Base-by-base conservation (phyloP, 192 early-diverging fungal species). In the Linnemannia exigua region DNA sequence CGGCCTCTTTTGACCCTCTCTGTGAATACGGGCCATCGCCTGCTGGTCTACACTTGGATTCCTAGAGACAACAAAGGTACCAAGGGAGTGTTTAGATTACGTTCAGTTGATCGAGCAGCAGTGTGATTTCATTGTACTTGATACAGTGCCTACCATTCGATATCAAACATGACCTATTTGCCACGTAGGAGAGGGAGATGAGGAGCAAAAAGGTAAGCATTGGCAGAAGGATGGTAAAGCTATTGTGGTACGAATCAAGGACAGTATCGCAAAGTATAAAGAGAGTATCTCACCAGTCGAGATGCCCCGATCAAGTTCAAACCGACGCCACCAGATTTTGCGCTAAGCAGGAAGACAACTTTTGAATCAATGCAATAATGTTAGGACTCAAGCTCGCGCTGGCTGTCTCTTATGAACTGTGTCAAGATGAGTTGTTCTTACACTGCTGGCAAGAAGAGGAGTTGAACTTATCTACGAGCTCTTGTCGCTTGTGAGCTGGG, bases 21-120 rank as follows among this genome's bases (percentile, higher is more conserved):
- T 77, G 52, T 90, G 83, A 19, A 95, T 91, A 31, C 94, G 86
- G 19, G 94, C 94, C 94, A 94, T 94, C 0, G 92, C 93, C 47
- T 91, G 90, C 48, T 77, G 70, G 52, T 90, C 91, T 17, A 83
- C 76, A 37, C 81, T 88, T 38, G 81, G 72, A n/a, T 88, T 75
- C 74, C 79, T 88, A 46, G 8, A 63, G n/a, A 63, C 9, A 63
- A 63, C 1, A 31, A 1, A 31, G 9, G 19, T 11, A 2, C 36
- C 16, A 38, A 46, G 12, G n/a, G 8, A 67, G 16, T 15, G 25
- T 31, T 63, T 12, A 63, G 58, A 3, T n/a, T 1, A 28, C 22
- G 28, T 15, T 17, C 52, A 66, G 5, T 61, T 44, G 15, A 61
- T 44, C 41, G 19, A 41, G 36, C 19, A n/a, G n/a, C n/a, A n/a